A percentile compares a stretch with the other conserved stretches of the same genome.
Evolutionary conservation across 164 flowering plant species (phyloP).

Genomic region (Stephania cephalantha): DNA sequence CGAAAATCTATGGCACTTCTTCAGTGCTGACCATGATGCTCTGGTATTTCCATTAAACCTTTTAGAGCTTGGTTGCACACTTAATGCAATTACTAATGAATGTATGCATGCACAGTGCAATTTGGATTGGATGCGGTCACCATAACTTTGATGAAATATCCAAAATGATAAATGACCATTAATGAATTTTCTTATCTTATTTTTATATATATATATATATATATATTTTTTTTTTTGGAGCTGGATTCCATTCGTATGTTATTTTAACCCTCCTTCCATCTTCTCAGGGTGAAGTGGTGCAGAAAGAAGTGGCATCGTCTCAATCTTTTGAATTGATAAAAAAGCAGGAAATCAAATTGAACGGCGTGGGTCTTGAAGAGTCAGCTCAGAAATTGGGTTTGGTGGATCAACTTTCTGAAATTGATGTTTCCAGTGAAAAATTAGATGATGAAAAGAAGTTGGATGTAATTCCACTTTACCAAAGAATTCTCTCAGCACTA

Average conservation of each 20-base stretch:
- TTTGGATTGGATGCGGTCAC: constrained; percentile 4
- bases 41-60: constrained; percentile 11
- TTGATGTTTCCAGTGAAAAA: constrained; percentile 23
- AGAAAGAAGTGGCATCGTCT: constrained; percentile 8
- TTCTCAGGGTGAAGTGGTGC: constrained; percentile 11
- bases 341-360: constrained; percentile 20
- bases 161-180: not conserved
- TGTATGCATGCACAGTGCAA: not conserved
- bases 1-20: constrained; percentile 8
- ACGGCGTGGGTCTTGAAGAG: constrained; percentile 23
- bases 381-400: constrained; percentile 18
- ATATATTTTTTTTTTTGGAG: not conserved
- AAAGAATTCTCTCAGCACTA: constrained; percentile 76
- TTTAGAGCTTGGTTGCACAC: not conserved
- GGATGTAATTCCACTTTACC: constrained; percentile 56
- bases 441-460: constrained; percentile 27
- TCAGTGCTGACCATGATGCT: constrained; percentile 1
- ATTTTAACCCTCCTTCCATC: not conserved
- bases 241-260: not conserved
- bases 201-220: not conserved
- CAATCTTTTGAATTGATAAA: constrained; percentile 26
- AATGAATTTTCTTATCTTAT: not conserved
- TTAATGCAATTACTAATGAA: not conserved
- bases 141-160: not conserved
- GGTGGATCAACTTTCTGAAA: constrained; percentile 23